Conservation (phyloP, 331 rosid species). For the Malus hybrid region DNA sequence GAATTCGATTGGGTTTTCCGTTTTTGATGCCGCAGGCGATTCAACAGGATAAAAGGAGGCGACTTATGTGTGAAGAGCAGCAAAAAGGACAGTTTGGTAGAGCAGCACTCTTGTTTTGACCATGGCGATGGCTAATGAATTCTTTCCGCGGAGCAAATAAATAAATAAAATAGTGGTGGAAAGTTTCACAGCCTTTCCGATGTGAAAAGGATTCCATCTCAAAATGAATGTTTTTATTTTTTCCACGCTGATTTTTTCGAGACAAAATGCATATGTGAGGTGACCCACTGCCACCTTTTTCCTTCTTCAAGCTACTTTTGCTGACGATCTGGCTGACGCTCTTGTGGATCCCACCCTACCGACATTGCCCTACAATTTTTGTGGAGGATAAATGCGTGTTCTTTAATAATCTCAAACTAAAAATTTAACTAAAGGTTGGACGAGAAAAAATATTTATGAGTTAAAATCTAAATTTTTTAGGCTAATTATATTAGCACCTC, state of each 20-base stretch:
- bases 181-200: neutral
- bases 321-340: neutral
- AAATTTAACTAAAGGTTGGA: no score
- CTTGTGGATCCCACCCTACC: neutral
- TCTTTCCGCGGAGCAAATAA: neutral
- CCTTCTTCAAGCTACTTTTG: neutral
- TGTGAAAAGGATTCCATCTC: neutral
- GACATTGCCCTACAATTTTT: neutral
- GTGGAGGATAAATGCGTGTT: neutral
- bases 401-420: no score
- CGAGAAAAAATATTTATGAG: no score
- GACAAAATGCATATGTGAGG: neutral
- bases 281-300: neutral
- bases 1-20: neutral
- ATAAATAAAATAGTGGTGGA: neutral
- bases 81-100: neutral
- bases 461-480: no score
- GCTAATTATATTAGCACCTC: no score
- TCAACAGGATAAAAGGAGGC: neutral
- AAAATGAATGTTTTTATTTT: no score
- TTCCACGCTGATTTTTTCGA: neutral
- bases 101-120: slow-evolving; percentile 13
- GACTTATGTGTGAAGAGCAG: neutral
- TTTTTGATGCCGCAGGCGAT: no score
- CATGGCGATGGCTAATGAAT: neutral